phyloP scores from a whole-genome alignment of 345 rosid genomes.

The Corchorus capsularis region DNA sequence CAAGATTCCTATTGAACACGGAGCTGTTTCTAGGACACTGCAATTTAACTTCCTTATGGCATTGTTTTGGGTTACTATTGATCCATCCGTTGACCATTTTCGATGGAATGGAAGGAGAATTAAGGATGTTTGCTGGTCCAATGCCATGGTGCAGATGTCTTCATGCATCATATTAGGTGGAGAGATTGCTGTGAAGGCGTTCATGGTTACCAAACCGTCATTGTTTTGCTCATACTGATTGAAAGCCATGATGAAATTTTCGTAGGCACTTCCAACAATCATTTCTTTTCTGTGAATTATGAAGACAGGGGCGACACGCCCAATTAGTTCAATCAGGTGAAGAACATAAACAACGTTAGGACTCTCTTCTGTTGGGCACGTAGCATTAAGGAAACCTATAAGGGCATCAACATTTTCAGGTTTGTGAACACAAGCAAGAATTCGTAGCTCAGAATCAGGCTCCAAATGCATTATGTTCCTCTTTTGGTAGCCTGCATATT shows the following conservation, averaged over 20 bases:
- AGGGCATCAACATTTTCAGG: constrained; percentile 34
- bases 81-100: constrained; percentile 33
- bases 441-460: constrained; percentile 27
- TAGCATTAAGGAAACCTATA: constrained; percentile 20
- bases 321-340: constrained; percentile 31
- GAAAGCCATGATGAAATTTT: constrained; percentile 31
- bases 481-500: constrained; percentile 43
- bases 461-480: constrained; percentile 33
- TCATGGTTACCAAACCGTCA: constrained; percentile 15
- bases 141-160: constrained; percentile 39
- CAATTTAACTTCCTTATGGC: constrained; percentile 29
- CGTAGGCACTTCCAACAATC: not conserved
- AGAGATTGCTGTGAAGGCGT: constrained; percentile 45
- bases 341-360: constrained; percentile 27
- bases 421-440: constrained; percentile 46
- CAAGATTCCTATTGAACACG: constrained; percentile 44
- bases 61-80: constrained; percentile 23
- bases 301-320: constrained; percentile 33
- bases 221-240: constrained; percentile 25
- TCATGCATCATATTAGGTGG: constrained; percentile 38
- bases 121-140: constrained; percentile 35
- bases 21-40: constrained; percentile 37
- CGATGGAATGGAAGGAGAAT: constrained; percentile 48
- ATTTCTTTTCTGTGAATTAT: constrained; percentile 27
- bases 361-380: constrained; percentile 18